Conservation (phyloP, 1,284 basidiomycete species). For the Xanthoconium separans region DNA sequence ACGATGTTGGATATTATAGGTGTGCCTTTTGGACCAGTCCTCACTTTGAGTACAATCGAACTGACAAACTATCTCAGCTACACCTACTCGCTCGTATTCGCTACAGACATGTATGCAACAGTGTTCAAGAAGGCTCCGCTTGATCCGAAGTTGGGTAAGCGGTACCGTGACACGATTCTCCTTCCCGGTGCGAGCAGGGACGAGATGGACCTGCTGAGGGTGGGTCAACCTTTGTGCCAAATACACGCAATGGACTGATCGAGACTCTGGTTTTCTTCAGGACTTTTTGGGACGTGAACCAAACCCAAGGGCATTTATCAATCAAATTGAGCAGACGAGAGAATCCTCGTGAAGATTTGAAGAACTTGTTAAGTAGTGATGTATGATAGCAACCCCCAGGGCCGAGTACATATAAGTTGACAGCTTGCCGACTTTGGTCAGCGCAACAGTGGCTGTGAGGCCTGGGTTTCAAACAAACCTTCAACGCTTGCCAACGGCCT, state of each 20-base stretch:
- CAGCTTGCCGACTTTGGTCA: too few species aligned
- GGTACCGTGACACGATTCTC: constrained; percentile 56
- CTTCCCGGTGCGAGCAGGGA: constrained; percentile 56
- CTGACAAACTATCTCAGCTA: too few species aligned
- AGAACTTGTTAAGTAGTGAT: too few species aligned
- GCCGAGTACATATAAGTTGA: too few species aligned
- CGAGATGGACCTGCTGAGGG: constrained; percentile 57
- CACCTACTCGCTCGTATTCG: constrained; percentile 34
- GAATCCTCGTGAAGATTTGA: too few species aligned
- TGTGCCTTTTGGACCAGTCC: neutral
- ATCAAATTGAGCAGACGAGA: neutral
- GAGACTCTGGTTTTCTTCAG: constrained; percentile 12
- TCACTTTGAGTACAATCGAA: too few species aligned
- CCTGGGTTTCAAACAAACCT: too few species aligned
- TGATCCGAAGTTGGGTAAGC: constrained; percentile 53
- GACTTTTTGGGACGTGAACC: constrained; percentile 77
- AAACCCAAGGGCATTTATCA: constrained; percentile 60
- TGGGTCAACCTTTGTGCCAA: neutral
- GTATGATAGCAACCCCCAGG: too few species aligned
- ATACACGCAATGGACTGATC: neutral
- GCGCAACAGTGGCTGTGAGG: too few species aligned
- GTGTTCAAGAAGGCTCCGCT: constrained; percentile 75
- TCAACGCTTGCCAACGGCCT: too few species aligned
- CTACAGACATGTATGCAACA: constrained; percentile 30
- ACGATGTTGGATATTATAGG: constrained; percentile 82